Percentiles rank a stretch among this genome's conserved stretches.
Evolutionary conservation across 2,329 filamentous ascomycete genomes (phyloP).

Genomic region (Verticillium isaacii): DNA sequence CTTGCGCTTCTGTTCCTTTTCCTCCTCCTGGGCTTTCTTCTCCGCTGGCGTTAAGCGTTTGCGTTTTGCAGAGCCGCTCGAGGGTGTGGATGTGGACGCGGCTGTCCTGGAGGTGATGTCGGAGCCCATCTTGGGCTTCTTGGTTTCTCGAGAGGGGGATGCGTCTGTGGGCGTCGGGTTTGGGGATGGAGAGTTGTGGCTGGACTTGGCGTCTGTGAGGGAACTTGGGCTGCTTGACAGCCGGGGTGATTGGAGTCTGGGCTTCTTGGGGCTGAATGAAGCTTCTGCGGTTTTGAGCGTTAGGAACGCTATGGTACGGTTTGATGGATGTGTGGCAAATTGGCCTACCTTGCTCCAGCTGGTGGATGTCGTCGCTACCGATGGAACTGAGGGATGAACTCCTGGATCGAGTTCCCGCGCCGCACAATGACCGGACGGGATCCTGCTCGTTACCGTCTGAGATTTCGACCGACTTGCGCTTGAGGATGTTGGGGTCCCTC

Average conservation of each 20-base stretch:
- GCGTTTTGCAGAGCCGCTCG: constrained; percentile 25
- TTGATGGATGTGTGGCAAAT: background rate
- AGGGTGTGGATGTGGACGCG: constrained; percentile 4
- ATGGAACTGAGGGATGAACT: background rate
- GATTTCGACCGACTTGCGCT: background rate
- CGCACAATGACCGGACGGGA: background rate
- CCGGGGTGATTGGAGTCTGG: constrained; percentile 10
- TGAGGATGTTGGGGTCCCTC: background rate
- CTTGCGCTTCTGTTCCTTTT: constrained; percentile 28
- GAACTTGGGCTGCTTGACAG: constrained; percentile 12
- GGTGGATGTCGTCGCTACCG: background rate
- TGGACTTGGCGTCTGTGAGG: constrained; percentile 36
- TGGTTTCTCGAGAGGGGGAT: constrained; percentile 10
- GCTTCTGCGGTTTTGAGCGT: background rate
- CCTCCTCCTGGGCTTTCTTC: constrained; percentile 27
- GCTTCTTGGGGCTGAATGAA: constrained; percentile 1
- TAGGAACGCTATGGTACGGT: background rate
- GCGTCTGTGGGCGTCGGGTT: constrained; percentile 14
- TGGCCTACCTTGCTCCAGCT: background rate
- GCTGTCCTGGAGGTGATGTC: background rate
- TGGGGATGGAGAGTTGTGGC: constrained; percentile 27
- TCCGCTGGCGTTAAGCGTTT: constrained; percentile 38
- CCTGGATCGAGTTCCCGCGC: background rate
- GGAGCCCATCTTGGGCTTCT: constrained; percentile 3
- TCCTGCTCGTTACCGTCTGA: background rate